Conservation (phyloP, 2,329 filamentous ascomycete species). For the Colletotrichum musicola region DNA sequence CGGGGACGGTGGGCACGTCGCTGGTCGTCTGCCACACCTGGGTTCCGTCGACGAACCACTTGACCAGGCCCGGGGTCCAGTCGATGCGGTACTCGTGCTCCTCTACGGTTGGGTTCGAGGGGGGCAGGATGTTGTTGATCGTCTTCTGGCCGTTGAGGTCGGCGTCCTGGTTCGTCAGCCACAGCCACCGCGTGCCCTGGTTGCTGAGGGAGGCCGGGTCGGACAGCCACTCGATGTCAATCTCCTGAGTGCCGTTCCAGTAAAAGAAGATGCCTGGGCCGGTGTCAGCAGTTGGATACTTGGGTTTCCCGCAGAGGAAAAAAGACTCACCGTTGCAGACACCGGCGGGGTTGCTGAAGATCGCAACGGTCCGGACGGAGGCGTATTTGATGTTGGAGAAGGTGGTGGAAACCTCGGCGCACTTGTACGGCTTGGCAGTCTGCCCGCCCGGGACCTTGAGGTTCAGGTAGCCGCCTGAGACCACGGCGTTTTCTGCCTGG, state of each 20-base stretch:
- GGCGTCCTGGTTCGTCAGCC: conserved; percentile 49
- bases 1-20: conserved; percentile 44
- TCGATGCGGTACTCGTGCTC: conserved; percentile 50
- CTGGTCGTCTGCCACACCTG: conserved; percentile 44
- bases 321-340: conserved; percentile 46
- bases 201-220: conserved; percentile 46
- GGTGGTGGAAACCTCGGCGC: conserved; percentile 43
- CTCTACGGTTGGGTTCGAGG: conserved; percentile 41
- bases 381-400: conserved; percentile 47
- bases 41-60: conserved; percentile 46
- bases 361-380: conserved; percentile 46
- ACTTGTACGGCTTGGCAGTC: conserved; percentile 42
- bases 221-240: conserved; percentile 50
- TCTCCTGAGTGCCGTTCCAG: conserved; percentile 45
- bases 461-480: conserved; percentile 46
- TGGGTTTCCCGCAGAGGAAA: neutral
- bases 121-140: conserved; percentile 38
- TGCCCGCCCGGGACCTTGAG: conserved; percentile 46
- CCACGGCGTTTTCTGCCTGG: conserved; percentile 38
- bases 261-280: conserved; percentile 48
- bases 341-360: conserved; percentile 45
- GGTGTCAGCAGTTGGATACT: neutral
- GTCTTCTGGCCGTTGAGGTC: conserved; percentile 41
- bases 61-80: conserved; percentile 44
- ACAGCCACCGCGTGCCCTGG: conserved; percentile 43